Evolutionary conservation across 2,329 filamentous ascomycete species (phyloP), one percentile per base, ranked within the genome.

Genomic region (Aureobasidium uvarum): DNA sequence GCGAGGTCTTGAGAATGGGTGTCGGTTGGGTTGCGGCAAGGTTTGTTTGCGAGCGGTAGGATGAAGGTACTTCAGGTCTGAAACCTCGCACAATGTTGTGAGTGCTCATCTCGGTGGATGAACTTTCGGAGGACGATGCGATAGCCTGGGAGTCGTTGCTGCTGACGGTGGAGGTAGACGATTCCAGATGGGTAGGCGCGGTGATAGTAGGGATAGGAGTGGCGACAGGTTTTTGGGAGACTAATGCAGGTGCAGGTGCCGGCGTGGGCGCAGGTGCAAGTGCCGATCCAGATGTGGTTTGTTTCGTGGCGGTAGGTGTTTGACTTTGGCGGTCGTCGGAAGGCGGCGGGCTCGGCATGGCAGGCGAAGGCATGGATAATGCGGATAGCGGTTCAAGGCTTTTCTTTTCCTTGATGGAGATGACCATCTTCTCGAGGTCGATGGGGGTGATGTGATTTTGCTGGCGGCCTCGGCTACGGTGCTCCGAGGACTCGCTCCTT

Each of bases 371-470:
- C 66, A 74, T 70, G 36, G 72, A 69, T 65, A 77, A 76, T 59
- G 81, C 76, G 56, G 83, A 79, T 43, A 86, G 76, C 5, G 85
- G 85, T 72, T 85, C 81, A 25, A 94, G 81, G 52, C 84, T 84
- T 76, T 87, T 87, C 78, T 91, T 92, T 77, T 95, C 89, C 77
- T 96, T 91, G 74, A 97, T 97, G 45, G 89, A 92, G 65, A 90
- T 86, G 48, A 97, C 91, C 85, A 98, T 96, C 80, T 96, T 96
- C 78, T 96, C 92, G 36, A 98, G 84, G 72, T 95, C 91, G 73
- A 91, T 85, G 7, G 94, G 92, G n/a, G 92, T 96, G 70, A 97
- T 94, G 78, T 96, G 93, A 73, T 91, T 89, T 69, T 95, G 90
- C 39, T 64, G 52, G 65, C 83, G 86, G 69, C 88, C 88, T 69